phyloP scores from a whole-genome alignment of 768 basidiomycete genomes.

The Lactifluus piperatus region DNA sequence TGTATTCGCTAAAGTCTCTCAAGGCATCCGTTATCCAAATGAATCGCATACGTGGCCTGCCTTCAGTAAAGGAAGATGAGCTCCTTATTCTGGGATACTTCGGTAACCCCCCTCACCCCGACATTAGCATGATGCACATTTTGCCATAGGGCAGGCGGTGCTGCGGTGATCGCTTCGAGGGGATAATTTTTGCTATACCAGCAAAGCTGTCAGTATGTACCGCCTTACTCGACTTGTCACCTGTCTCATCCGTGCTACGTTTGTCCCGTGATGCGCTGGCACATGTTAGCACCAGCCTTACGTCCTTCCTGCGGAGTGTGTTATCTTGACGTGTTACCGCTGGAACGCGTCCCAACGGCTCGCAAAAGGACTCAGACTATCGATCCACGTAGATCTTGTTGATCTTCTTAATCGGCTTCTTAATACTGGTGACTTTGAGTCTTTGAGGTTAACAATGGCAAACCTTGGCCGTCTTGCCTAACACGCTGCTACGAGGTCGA shows the following conservation, averaged over 20 bases:
- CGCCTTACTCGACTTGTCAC: background rate
- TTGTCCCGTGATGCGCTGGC: conserved; percentile 10
- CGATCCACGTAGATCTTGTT: background rate
- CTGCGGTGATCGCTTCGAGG: background rate
- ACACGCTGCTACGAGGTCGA: background rate
- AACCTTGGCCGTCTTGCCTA: background rate
- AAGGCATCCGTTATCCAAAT: background rate
- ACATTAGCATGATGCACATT: background rate
- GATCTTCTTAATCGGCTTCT: background rate
- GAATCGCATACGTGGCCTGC: conserved; percentile 10
- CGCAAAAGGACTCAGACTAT: background rate
- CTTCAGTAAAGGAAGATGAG: background rate
- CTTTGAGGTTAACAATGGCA: background rate
- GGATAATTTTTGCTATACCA: background rate
- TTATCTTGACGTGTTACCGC: conserved; percentile 1
- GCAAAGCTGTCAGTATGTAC: background rate
- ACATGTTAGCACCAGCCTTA: background rate
- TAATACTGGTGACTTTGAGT: background rate
- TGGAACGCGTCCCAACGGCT: background rate
- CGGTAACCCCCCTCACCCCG: background rate
- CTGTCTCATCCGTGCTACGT: background rate
- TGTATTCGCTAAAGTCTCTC: conserved; percentile 12
- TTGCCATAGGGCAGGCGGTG: conserved; percentile 3
- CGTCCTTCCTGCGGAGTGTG: background rate
- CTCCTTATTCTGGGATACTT: conserved; percentile 12